These are phyloP conservation scores for Phialophora verrucosa DNA, from an alignment of 2,329 filamentous ascomycete species.

Conservation along the genomic window DNA sequence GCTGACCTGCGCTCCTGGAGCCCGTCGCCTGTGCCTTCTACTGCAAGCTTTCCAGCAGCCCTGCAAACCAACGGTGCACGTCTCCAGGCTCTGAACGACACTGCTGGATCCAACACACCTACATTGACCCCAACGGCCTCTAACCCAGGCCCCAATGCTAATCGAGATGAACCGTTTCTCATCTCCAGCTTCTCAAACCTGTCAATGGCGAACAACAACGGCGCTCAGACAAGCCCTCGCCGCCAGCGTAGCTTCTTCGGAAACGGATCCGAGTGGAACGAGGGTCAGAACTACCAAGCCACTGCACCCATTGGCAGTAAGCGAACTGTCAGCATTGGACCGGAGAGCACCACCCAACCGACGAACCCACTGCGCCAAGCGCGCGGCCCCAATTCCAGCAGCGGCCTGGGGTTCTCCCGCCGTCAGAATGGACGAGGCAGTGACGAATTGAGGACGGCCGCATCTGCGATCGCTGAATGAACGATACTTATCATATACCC, in stretches of 20 bases:
- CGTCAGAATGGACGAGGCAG: constrained; percentile 69
- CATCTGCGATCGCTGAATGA: constrained; percentile 66
- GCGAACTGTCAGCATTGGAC: constrained; percentile 64
- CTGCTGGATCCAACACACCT: constrained; percentile 67
- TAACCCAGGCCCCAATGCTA: constrained; percentile 53
- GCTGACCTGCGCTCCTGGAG: constrained; percentile 94
- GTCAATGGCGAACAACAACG: constrained; percentile 55
- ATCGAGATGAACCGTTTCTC: constrained; percentile 63
- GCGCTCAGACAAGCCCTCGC: constrained; percentile 50
- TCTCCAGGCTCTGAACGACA: constrained; percentile 63
- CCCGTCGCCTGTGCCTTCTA: constrained; percentile 87
- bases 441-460: constrained; percentile 68
- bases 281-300: constrained; percentile 40
- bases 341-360: constrained; percentile 62
- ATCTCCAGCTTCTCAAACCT: constrained; percentile 69
- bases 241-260: constrained; percentile 39
- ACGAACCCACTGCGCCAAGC: constrained; percentile 66
- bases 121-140: constrained; percentile 67
- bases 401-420: constrained; percentile 60
- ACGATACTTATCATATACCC: constrained; percentile 40
- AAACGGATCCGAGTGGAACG: constrained; percentile 37
- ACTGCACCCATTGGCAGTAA: constrained; percentile 69
- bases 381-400: constrained; percentile 65
- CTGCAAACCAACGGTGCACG: constrained; percentile 68
- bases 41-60: constrained; percentile 80